phyloP scores from a whole-genome alignment of 2,329 filamentous ascomycete species.

The Beauveria medogensis region DNA sequence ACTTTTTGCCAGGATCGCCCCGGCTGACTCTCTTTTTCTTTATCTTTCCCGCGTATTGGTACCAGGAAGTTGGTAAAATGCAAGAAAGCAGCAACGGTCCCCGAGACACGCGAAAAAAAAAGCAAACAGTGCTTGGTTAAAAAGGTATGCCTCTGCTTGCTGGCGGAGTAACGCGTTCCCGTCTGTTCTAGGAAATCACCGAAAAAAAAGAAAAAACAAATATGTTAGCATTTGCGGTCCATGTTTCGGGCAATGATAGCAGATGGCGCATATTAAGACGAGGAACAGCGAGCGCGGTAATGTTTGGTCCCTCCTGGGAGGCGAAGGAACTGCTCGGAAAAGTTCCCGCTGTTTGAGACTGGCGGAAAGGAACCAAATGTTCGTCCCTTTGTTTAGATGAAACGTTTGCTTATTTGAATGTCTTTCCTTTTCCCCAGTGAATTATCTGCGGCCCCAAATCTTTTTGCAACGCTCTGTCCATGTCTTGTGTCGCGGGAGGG shows the following conservation, averaged over 20 bases:
- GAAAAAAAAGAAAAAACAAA: neutral
- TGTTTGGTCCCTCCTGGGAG: neutral
- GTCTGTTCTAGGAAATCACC: neutral
- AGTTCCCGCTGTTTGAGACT: neutral
- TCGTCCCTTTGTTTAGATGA: constrained; percentile 6
- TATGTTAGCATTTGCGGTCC: neutral
- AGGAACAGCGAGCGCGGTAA: neutral
- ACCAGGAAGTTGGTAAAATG: too few relatives aligned
- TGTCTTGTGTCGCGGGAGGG: neutral
- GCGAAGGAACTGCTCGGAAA: neutral
- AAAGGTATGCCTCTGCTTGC: neutral
- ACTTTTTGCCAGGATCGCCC: neutral
- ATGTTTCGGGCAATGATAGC: neutral
- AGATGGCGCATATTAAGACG: neutral
- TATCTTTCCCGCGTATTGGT: neutral
- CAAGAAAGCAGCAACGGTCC: too few relatives aligned
- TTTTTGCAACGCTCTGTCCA: constrained; percentile 2
- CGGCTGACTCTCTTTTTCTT: neutral
- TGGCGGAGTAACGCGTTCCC: neutral
- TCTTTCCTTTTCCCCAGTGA: neutral
- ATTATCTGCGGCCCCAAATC: neutral
- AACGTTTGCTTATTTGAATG: neutral
- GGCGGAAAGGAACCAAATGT: neutral
- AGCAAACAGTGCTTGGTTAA: neutral
- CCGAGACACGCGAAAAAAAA: neutral